These are phyloP conservation scores for Leccinum fibrillosum DNA, from an alignment of 768 basidiomycete genomes.

Conservation along the genomic window DNA sequence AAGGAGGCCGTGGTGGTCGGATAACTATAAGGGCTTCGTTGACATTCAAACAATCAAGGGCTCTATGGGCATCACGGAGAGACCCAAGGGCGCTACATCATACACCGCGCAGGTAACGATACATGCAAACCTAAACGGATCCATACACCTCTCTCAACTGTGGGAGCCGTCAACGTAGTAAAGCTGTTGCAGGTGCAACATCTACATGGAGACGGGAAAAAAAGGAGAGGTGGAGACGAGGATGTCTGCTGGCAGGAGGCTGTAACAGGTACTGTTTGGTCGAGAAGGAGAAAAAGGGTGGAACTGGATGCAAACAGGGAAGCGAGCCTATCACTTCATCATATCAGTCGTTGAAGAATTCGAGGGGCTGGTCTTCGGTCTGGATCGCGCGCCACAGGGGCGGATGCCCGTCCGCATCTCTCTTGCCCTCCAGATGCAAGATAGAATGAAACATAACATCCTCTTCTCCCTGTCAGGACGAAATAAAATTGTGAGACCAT, in stretches of 20 bases:
- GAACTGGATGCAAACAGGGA: not conserved
- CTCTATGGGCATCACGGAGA: not conserved
- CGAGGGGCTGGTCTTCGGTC: constrained; percentile 49
- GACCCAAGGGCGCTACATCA: not conserved
- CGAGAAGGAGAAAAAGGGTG: not conserved
- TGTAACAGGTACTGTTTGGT: constrained; percentile 21
- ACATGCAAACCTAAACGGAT: constrained; percentile 7
- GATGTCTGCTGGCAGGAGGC: constrained; percentile 8
- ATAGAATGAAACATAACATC: constrained; percentile 73
- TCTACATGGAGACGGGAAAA: constrained; percentile 9
- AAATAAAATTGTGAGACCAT: constrained; percentile 7
- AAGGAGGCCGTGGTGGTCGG: constrained; percentile 2
- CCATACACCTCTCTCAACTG: constrained; percentile 1
- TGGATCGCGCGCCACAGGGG: constrained; percentile 67
- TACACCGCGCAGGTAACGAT: constrained; percentile 1
- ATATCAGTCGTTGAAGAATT: constrained; percentile 28
- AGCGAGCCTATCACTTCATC: not conserved
- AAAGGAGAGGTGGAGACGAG: not conserved
- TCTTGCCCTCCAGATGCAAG: constrained; percentile 55
- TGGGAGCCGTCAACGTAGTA: constrained; percentile 6
- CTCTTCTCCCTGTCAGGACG: constrained; percentile 48
- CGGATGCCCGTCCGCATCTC: constrained; percentile 45
- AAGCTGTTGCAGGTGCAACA: not conserved
- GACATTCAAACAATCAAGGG: constrained; percentile 1
- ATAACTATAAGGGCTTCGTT: not conserved